Conservation (phyloP, 176 grass and related monocot genomes). For the Typha latifolia region DNA sequence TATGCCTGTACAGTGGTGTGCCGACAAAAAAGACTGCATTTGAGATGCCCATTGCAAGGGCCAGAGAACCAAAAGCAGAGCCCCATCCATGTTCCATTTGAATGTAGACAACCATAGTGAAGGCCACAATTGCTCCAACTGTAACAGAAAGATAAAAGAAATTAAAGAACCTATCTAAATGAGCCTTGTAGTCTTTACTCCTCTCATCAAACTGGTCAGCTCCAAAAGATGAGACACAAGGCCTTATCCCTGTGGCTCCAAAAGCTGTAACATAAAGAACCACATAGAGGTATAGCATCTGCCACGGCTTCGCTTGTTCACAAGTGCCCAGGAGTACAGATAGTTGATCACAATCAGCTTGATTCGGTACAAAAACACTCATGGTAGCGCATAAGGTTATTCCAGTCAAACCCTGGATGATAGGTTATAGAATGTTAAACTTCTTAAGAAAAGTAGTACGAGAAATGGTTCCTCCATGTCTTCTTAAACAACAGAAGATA, state of each 20-base stretch:
- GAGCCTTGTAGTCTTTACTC: conserved; percentile 36
- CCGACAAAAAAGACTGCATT: conserved; percentile 77
- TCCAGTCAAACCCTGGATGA: conserved; percentile 47
- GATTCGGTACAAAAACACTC: conserved; percentile 40
- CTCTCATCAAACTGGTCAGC: conserved; percentile 94
- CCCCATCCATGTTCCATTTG: conserved; percentile 79
- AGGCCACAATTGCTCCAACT: conserved; percentile 61
- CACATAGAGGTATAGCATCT: conserved; percentile 69
- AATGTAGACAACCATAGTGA: conserved; percentile 79
- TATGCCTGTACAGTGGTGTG: conserved; percentile 70
- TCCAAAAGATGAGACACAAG: conserved; percentile 80
- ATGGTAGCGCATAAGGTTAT: conserved; percentile 62
- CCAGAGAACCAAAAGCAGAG: conserved; percentile 65
- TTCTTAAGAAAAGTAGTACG: no score
- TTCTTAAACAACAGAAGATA: neutral
- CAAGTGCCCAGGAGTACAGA: conserved; percentile 56
- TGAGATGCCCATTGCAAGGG: conserved; percentile 70
- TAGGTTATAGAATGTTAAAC: neutral
- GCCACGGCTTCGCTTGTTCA: conserved; percentile 41
- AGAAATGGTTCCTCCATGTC: no score
- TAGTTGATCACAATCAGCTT: conserved; percentile 48
- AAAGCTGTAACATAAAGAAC: conserved; percentile 64
- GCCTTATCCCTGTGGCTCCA: conserved; percentile 77
- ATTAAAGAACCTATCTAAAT: conserved; percentile 76
- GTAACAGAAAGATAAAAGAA: conserved; percentile 92